These are phyloP conservation scores for Sophora flavescens DNA, from an alignment of 306 rosid genomes.

Conservation along the genomic window DNA sequence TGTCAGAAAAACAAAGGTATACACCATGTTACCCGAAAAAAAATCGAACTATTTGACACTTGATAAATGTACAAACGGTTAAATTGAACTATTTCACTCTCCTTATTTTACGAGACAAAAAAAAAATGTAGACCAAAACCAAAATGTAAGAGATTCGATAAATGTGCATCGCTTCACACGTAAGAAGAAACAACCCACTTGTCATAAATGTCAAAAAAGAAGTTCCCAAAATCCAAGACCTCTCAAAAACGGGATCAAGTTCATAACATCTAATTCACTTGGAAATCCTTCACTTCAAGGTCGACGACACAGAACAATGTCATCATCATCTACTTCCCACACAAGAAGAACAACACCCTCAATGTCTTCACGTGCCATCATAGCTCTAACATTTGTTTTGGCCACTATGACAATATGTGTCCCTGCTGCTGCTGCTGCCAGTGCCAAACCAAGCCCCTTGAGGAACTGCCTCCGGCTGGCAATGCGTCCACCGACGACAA, in stretches of 20 bases:
- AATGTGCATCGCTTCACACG: constrained; percentile 26
- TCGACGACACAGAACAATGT: background rate
- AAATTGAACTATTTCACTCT: too few relatives aligned
- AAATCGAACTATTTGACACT: too few relatives aligned
- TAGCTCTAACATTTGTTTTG: constrained; percentile 1
- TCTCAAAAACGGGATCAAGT: background rate
- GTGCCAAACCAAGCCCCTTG: background rate
- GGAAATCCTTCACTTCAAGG: background rate
- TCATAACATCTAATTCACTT: background rate
- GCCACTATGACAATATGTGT: background rate
- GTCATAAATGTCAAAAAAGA: background rate
- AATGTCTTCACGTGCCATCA: background rate
- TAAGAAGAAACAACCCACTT: background rate
- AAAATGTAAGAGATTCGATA: constrained; percentile 13
- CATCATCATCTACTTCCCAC: background rate
- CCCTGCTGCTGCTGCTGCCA: background rate
- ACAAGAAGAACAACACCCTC: background rate
- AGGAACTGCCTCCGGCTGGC: constrained; percentile 36
- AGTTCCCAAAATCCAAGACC: background rate
- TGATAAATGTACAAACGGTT: too few relatives aligned
- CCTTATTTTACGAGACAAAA: background rate
- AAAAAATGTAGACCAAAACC: background rate
- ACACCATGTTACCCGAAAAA: too few relatives aligned
- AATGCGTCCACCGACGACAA: too few relatives aligned
- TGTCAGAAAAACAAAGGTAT: too few relatives aligned